phyloP scores from a whole-genome alignment of 805 yeast species.

The Lipomyces lipofer region DNA sequence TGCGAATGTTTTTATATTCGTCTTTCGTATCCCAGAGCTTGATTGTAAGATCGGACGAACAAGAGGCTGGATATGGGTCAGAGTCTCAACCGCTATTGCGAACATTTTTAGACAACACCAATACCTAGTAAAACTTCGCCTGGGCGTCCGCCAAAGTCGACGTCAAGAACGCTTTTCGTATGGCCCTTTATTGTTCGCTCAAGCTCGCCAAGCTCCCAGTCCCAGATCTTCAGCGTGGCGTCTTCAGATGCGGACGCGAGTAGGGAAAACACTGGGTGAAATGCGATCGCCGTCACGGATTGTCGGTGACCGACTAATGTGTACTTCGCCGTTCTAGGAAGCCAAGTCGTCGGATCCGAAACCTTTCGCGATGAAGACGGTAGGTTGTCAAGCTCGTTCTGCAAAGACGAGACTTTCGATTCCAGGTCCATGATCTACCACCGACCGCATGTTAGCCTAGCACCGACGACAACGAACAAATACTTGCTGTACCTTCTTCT shows the following conservation, averaged over 20 bases:
- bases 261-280: slow-evolving; percentile 75
- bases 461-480: not conserved
- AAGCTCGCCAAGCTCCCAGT: slow-evolving; percentile 61
- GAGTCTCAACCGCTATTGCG: slow-evolving; percentile 18
- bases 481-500: slow-evolving; percentile 58
- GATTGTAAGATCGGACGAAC: slow-evolving; percentile 54
- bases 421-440: slow-evolving; percentile 62
- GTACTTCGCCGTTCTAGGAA: slow-evolving; percentile 53
- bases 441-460: too few species aligned
- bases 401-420: slow-evolving; percentile 51
- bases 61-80: slow-evolving; percentile 45
- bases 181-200: slow-evolving; percentile 71
- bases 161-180: slow-evolving; percentile 61
- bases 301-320: slow-evolving; percentile 56
- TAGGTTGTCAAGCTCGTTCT: slow-evolving; percentile 45
- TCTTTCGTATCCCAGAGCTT: slow-evolving; percentile 67
- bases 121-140: slow-evolving; percentile 14
- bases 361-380: slow-evolving; percentile 38
- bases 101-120: not conserved
- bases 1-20: slow-evolving; percentile 55
- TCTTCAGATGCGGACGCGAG: slow-evolving; percentile 68
- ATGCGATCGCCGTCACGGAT: slow-evolving; percentile 59
- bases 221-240: slow-evolving; percentile 76
- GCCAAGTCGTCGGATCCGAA: slow-evolving; percentile 52
- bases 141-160: slow-evolving; percentile 54